Evolutionary conservation across 1,284 basidiomycete genomes (phyloP), one percentile per base, ranked within the genome.

Genomic region (Tranzscheliella williamsii): DNA sequence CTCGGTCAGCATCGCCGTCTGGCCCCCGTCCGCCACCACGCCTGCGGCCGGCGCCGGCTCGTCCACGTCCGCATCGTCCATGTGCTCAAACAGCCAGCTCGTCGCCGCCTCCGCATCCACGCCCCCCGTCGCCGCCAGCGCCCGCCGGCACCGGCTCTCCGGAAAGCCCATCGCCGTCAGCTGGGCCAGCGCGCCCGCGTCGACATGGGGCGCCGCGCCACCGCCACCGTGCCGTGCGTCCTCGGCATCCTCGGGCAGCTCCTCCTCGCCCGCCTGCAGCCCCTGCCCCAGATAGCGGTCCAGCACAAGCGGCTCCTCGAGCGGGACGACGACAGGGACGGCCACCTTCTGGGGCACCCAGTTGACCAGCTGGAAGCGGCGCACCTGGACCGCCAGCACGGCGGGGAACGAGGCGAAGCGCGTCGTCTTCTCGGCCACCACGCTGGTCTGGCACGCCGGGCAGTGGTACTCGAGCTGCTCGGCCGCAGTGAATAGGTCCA

Each of bases 271-370:
- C 0, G 81, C 80, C 74, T 89, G 87, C 11, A 89, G 79, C 0
- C 94, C 93, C 21, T 78, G 80, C 3, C 89, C 89, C 2, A 90
- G 72, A 71, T 89, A 89, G 5, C 78, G 69, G 49, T 89, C 87
- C 29, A 97, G 83, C 13, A 80, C 43, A 77, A 36, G 93, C 79
- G 2, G 78, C 67, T 43, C 50, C 4, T 83, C 81, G 6, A 81
- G 67, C 0, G 88, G 87, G 0, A 96, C 80, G n/a, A 85, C 78
- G 18, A 97, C 80, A 0, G 92, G 92, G 21, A 98, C 89, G 62
- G 95, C 90, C 26, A 97, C 84, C 78, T 98, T 98, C 5, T 88
- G 85, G 0, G 95, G 94, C 4, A 98, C 91, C 94, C 94, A 98
- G 72, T 93, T 93, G 43, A 94, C 86, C 5, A 96, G 84, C 79